Percentiles rank a stretch among this genome's conserved stretches.
These are phyloP conservation scores for Fusarium nurragi DNA, from an alignment of 2,329 filamentous ascomycete species.

Conservation along the genomic window DNA sequence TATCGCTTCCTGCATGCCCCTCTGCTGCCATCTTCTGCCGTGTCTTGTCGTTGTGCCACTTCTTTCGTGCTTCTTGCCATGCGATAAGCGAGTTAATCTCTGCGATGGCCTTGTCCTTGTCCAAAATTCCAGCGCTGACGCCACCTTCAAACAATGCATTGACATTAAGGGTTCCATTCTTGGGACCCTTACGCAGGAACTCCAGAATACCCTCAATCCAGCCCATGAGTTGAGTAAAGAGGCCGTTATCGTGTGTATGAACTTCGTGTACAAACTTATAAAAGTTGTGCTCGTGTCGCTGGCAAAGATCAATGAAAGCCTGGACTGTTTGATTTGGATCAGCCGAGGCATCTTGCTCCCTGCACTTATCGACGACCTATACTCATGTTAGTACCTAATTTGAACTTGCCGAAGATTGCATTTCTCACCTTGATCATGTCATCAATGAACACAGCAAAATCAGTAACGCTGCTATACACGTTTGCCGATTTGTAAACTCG, in stretches of 20 bases:
- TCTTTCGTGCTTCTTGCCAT: slow-evolving; percentile 96
- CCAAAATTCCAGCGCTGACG: slow-evolving; percentile 71
- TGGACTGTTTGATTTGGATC: slow-evolving; percentile 99
- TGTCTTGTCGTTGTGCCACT: slow-evolving; percentile 98
- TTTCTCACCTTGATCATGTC: slow-evolving; percentile 81
- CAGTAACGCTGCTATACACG: slow-evolving; percentile 96
- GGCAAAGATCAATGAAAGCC: slow-evolving; percentile 95
- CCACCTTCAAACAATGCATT: slow-evolving; percentile 91
- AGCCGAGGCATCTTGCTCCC: slow-evolving; percentile 83
- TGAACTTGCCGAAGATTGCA: not conserved
- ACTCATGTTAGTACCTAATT: slow-evolving; percentile 13
- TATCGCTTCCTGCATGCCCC: slow-evolving; percentile 58
- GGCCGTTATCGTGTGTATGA: slow-evolving; percentile 93
- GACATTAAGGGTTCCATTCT: slow-evolving; percentile 88
- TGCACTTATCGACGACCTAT: slow-evolving; percentile 71
- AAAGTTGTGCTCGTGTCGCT: slow-evolving; percentile 93
- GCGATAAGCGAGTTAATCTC: slow-evolving; percentile 89
- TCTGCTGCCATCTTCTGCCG: slow-evolving; percentile 98
- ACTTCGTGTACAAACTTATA: slow-evolving; percentile 99
- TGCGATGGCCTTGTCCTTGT: slow-evolving; percentile 75
- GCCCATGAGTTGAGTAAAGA: slow-evolving; percentile 95
- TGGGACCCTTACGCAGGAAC: slow-evolving; percentile 87
- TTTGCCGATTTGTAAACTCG: slow-evolving; percentile 99
- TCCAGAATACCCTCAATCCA: slow-evolving; percentile 97
- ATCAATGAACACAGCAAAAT: slow-evolving; percentile 92